These are phyloP conservation scores for Chalara sp. DNA, from an alignment of 2,329 filamentous ascomycete species.

Conservation along the genomic window DNA sequence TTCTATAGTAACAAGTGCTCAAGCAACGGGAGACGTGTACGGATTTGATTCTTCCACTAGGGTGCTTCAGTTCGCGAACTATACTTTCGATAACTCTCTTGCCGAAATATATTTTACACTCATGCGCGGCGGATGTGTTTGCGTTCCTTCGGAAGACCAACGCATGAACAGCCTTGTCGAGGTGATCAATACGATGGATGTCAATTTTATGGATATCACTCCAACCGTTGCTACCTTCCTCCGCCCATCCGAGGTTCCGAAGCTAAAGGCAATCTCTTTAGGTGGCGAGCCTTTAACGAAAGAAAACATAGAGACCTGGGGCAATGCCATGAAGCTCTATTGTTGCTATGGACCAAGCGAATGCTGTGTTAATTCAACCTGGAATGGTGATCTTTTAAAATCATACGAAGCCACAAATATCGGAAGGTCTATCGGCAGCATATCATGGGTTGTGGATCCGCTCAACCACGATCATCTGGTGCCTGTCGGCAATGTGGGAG, in stretches of 20 bases:
- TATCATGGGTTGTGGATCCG: neutral
- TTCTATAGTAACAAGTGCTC: neutral
- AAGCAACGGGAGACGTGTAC: neutral
- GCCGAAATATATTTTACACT: conserved; percentile 12
- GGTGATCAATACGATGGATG: neutral
- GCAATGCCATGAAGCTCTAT: neutral
- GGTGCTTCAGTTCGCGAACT: conserved; percentile 13
- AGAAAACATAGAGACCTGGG: neutral
- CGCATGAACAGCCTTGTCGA: conserved; percentile 9
- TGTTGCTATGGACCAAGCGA: neutral
- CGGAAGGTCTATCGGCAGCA: neutral
- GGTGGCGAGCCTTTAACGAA: neutral
- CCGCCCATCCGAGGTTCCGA: neutral
- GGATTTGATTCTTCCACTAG: neutral
- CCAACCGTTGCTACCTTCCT: neutral
- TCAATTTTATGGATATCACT: neutral
- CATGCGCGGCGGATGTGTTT: conserved; percentile 13
- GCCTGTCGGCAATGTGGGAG: neutral
- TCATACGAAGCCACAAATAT: neutral
- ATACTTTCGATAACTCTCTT: conserved; percentile 13
- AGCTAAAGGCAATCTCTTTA: neutral
- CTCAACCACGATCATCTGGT: neutral
- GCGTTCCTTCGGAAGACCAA: conserved; percentile 13
- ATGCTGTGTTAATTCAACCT: neutral
- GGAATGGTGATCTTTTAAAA: neutral